Evolutionary conservation across 257 asterid genomes (phyloP).

Genomic region (Coffea eugenioides): DNA sequence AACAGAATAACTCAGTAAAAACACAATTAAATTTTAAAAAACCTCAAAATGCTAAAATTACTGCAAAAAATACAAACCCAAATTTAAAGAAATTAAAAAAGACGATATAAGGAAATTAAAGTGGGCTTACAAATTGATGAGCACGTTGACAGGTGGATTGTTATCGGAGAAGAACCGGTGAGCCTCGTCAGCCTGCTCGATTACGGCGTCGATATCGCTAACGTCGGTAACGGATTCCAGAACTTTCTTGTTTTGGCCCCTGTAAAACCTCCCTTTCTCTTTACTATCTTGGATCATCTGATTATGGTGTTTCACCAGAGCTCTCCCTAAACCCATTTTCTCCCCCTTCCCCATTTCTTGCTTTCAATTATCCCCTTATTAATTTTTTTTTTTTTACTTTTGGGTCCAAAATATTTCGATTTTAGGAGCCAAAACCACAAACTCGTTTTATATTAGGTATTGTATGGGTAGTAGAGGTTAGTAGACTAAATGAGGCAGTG

Average conservation of each 20-base stretch:
- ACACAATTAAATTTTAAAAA: not conserved
- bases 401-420: no score
- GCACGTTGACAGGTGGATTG: constrained; percentile 54
- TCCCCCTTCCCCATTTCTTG: constrained; percentile 68
- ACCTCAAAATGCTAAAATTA: not conserved
- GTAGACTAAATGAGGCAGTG: not conserved
- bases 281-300: constrained; percentile 71
- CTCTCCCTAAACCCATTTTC: constrained; percentile 72
- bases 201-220: constrained; percentile 83
- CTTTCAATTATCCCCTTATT: not conserved
- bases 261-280: constrained; percentile 67
- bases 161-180: constrained; percentile 61
- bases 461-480: not conserved
- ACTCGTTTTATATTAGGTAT: not conserved
- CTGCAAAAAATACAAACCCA: not conserved
- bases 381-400: not conserved
- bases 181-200: constrained; percentile 84
- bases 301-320: constrained; percentile 91
- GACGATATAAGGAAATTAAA: not conserved
- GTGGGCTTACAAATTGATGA: constrained; percentile 55
- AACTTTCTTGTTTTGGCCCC: constrained; percentile 72
- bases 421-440: not conserved
- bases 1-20: not conserved
- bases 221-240: constrained; percentile 93
- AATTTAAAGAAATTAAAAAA: not conserved